Percentiles rank a stretch among this genome's conserved stretches.
Conservation (phyloP, 2,329 filamentous ascomycete species). For the Pseudogymnoascus sp. region DNA sequence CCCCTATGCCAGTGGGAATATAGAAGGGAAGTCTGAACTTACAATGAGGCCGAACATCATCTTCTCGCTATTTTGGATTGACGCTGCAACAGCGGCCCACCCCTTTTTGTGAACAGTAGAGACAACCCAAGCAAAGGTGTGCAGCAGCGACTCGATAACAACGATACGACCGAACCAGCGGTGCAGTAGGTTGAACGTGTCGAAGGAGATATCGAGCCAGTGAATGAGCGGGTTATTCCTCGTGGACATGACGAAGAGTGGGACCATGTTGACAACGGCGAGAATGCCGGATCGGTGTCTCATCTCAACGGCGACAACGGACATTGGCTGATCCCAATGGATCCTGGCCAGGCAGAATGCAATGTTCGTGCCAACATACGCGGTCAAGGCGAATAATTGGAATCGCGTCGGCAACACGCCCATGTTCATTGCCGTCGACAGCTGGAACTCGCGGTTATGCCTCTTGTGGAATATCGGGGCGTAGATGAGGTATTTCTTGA, state of each 20-base stretch:
- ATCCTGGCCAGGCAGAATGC: constrained; percentile 66
- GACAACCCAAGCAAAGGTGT: constrained; percentile 53
- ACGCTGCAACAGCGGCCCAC: constrained; percentile 38
- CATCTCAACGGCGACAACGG: constrained; percentile 39
- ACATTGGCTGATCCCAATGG: constrained; percentile 42
- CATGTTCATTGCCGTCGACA: constrained; percentile 59
- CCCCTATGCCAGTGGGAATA: constrained; percentile 11
- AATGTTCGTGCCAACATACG: constrained; percentile 65
- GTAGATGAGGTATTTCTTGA: constrained; percentile 60
- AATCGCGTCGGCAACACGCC: constrained; percentile 74
- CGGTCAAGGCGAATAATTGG: constrained; percentile 58
- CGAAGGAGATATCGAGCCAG: constrained; percentile 65
- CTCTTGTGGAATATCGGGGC: constrained; percentile 66
- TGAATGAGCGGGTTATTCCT: constrained; percentile 72
- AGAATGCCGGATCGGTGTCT: constrained; percentile 64
- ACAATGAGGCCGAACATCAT: constrained; percentile 55
- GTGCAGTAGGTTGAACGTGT: constrained; percentile 75
- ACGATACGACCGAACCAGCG: constrained; percentile 74
- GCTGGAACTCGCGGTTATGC: constrained; percentile 66
- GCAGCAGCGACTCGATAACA: constrained; percentile 57
- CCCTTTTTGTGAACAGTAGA: constrained; percentile 33
- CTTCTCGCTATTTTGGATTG: constrained; percentile 33
- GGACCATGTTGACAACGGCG: constrained; percentile 68
- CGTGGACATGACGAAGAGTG: constrained; percentile 64
- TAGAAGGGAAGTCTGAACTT: constrained; percentile 27